Percentiles rank a stretch among this genome's conserved stretches.
Evolutionary conservation across 2,329 filamentous ascomycete species (phyloP).

Genomic region (Daldinia eschscholtzii): DNA sequence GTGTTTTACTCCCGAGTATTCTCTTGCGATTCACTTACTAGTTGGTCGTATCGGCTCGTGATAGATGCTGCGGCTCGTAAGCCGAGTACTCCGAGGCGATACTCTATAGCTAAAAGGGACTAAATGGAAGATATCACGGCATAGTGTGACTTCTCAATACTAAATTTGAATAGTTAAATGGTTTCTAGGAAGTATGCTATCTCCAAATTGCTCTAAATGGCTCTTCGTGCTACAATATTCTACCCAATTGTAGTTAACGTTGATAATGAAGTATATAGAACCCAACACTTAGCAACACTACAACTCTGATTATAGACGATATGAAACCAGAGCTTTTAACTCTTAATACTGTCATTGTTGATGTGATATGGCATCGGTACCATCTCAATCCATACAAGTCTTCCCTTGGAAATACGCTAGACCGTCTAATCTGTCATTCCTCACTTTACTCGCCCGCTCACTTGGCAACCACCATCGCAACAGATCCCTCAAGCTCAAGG

Average conservation of each 20-base stretch:
- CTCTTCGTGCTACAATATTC: not conserved
- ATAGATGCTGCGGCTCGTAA: not conserved
- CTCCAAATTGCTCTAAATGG: not conserved
- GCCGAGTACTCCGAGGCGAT: not conserved
- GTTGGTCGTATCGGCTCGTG: not conserved
- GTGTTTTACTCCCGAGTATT: not conserved
- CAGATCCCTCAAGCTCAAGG: conserved; percentile 17
- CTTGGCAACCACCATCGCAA: not conserved
- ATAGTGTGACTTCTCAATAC: not conserved
- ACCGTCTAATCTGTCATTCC: not conserved
- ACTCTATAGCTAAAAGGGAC: not conserved
- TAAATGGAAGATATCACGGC: not conserved
- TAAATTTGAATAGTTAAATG: not conserved
- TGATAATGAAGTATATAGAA: not conserved
- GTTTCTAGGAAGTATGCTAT: not conserved
- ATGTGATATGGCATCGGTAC: not conserved
- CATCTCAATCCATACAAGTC: not conserved
- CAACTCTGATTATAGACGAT: not conserved
- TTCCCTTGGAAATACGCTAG: not conserved
- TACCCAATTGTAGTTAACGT: not conserved
- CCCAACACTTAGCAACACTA: not conserved
- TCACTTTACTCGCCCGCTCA: not conserved
- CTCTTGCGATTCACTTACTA: not conserved
- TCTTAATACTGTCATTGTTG: not conserved
- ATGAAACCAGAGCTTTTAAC: not conserved